phyloP scores from a whole-genome alignment of 352 stramenopile genomes.

The Globisporangium acanthophoron region DNA sequence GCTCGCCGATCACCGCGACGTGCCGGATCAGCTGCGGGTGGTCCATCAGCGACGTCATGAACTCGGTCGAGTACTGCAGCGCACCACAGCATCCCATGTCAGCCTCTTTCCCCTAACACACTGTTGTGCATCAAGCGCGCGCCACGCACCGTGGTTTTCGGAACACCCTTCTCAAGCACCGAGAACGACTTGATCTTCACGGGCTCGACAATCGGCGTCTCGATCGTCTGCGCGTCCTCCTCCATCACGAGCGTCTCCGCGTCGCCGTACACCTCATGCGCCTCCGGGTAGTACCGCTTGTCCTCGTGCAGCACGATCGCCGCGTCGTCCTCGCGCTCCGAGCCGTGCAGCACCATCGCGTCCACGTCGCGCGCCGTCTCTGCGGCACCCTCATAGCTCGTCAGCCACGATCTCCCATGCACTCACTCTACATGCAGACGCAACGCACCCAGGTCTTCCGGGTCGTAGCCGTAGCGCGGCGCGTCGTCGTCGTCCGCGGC shows the following conservation, averaged over 20 bases:
- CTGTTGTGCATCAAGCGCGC: no score
- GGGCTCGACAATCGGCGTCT: conserved; percentile 97
- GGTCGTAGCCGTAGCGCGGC: conserved; percentile 13
- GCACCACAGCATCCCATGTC: no score
- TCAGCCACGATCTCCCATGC: not conserved
- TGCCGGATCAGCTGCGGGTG: conserved; percentile 89
- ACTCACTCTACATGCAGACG: conserved; percentile 15
- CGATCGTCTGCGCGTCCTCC: conserved; percentile 98
- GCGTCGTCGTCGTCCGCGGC: conserved; percentile 33
- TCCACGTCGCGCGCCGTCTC: conserved; percentile 30
- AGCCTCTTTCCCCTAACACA: no score
- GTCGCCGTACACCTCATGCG: conserved; percentile 95
- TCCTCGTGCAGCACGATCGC: conserved; percentile 99
- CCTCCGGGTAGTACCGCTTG: conserved; percentile 99
- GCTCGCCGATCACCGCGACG: conserved; percentile 95
- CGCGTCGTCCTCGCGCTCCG: conserved; percentile 60
- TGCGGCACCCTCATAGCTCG: not conserved
- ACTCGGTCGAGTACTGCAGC: conserved; percentile 81
- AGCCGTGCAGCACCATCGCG: conserved; percentile 41
- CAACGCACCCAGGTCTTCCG: conserved; percentile 12
- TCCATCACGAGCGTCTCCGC: conserved; percentile 97
- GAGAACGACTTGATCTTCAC: conserved; percentile 94
- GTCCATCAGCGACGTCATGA: conserved; percentile 88
- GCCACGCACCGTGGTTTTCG: conserved; percentile 48
- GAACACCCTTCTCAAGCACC: conserved; percentile 74